Base-by-base conservation (phyloP, 441 rosid species). In the Arabidopsis lyrata region DNA sequence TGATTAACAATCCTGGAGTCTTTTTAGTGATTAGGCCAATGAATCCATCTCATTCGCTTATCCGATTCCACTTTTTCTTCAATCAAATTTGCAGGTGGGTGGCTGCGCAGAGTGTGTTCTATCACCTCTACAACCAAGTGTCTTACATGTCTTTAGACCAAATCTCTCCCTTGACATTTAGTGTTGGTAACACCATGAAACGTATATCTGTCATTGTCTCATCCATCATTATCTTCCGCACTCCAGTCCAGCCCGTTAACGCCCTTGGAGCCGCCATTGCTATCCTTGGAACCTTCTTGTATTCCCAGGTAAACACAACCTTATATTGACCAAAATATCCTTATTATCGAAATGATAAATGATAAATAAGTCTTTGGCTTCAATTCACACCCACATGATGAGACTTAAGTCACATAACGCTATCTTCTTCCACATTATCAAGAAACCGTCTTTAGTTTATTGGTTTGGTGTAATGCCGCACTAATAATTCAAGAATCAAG, bases 191-290 rank as follows among this genome's bases (percentile, higher is more conserved):
- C 83, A 86, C 93, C 38, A 85, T 88, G 91, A 88, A 88, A 65
- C 91, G 93, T 72, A 88, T 88, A 49, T 88, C 93, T 0, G 93
- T 88, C 78, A 88, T 88, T 0, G 91, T 86, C 84, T 86, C 93
- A 18, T 88, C 93, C 66, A 86, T 88, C 76, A 88, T 88, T 72
- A 87, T 89, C 78, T 89, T 89, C 88, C 91, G 35, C 72, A 89
- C 91, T 16, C 91, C 94, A 22, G 86, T 89, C 74, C 91, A 82
- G 78, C 94, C 91, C 0, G 64, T 89, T 66, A 89, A 89, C 16
- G 87, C 88, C 11, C 84, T 89, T 52, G 91, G 94, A 63, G 91
- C 94, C 18, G 94, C 91, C 78, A 87, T 89, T 3, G 94, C 94
- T 5, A 45, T 87, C 80, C 82, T 89, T n/a, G 94, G 94, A 78